Percentiles rank a stretch among this genome's conserved stretches.
Evolutionary conservation across 1,284 basidiomycete genomes (phyloP).

Genomic region (Neonothopanus nambi): DNA sequence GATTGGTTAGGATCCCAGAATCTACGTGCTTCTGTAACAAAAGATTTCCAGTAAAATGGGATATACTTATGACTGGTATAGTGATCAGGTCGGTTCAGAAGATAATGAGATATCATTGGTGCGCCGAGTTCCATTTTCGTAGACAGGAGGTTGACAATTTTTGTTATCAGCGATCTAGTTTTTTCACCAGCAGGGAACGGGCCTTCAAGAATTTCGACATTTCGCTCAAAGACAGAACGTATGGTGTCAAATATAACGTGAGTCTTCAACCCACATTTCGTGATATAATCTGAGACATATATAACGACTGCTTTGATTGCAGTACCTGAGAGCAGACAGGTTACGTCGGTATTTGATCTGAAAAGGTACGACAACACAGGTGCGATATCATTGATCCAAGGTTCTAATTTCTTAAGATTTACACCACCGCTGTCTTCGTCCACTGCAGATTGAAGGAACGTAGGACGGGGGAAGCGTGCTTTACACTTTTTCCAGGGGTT

Average conservation of each 20-base stretch:
- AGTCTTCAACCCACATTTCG: conserved; percentile 36
- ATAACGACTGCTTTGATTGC: conserved; percentile 35
- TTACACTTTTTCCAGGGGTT: conserved; percentile 26
- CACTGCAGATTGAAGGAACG: conserved; percentile 19
- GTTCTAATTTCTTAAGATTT: conserved; percentile 32
- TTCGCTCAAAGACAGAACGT: conserved; percentile 28
- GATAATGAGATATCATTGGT: conserved; percentile 29
- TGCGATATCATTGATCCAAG: conserved; percentile 34
- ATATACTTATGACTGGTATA: conserved; percentile 30
- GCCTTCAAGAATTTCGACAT: conserved; percentile 21
- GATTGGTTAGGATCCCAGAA: conserved; percentile 7
- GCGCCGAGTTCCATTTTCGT: conserved; percentile 31
- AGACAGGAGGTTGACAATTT: conserved; percentile 19
- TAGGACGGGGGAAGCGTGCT: conserved; percentile 27
- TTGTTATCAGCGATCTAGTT: conserved; percentile 15
- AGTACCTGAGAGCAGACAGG: conserved; percentile 31
- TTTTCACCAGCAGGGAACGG: conserved; percentile 15
- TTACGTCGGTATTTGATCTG: conserved; percentile 16
- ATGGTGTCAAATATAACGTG: conserved; percentile 27
- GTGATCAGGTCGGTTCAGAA: conserved; percentile 31
- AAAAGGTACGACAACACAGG: conserved; percentile 31
- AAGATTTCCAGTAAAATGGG: conserved; percentile 29
- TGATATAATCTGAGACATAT: conserved; percentile 43
- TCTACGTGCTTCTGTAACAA: conserved; percentile 19
- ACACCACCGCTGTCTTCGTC: conserved; percentile 29